Percentiles rank a stretch among this genome's conserved stretches.
phyloP scores from a whole-genome alignment of 192 early-diverging fungal genomes.

The Podila clonocystis region DNA sequence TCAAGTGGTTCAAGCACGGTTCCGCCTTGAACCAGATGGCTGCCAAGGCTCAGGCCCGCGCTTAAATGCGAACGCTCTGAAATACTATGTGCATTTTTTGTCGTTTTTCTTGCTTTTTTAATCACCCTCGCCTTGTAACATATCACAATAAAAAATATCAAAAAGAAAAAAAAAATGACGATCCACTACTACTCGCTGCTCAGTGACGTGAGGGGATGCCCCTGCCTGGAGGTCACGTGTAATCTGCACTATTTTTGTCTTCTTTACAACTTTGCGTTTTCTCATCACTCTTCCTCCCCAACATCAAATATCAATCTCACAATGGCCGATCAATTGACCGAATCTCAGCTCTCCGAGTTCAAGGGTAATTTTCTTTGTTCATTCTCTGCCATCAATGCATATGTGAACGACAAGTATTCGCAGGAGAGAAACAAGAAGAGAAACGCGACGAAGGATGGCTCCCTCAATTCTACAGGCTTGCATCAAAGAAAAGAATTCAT shows the following conservation, averaged over 20 bases:
- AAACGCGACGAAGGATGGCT: too few species aligned
- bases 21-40: constrained; percentile 87
- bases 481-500: too few species aligned
- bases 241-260: constrained; percentile 1
- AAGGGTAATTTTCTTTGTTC: constrained; percentile 62
- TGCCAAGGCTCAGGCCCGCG: constrained; percentile 59
- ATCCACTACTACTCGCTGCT: too few species aligned
- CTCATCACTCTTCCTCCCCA: not conserved
- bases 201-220: not conserved
- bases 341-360: constrained; percentile 89
- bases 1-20: constrained; percentile 98
- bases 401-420: too few species aligned
- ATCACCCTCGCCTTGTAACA: constrained; percentile 17
- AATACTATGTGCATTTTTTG: not conserved
- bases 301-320: constrained; percentile 4
- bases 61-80: too few species aligned
- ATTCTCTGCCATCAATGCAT: not conserved
- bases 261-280: constrained; percentile 5
- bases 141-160: constrained; percentile 23
- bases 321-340: constrained; percentile 86
- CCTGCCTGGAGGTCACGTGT: not conserved
- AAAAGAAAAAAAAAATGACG: not conserved
- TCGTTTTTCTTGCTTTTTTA: not conserved
- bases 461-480: too few species aligned
- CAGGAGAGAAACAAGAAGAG: too few species aligned